Base-by-base conservation (phyloP, 208 protist genomes). In the Crithidia fasciculata region DNA sequence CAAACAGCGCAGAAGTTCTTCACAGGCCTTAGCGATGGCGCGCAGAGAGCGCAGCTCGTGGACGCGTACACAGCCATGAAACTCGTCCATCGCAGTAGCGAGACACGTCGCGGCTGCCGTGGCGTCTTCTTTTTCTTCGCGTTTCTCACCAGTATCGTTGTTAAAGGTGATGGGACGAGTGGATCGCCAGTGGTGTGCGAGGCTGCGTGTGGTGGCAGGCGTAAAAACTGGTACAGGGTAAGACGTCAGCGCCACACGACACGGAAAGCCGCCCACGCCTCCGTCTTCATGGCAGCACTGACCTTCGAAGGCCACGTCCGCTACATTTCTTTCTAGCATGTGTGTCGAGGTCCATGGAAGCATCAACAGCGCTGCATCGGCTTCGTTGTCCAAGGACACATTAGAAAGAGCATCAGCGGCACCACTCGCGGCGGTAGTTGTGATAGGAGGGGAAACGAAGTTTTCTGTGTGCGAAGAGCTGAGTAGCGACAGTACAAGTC, bases 401-500 rank as follows among this genome's bases (percentile, higher is more conserved):
- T 28, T 28, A 28, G 28, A 28, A 28, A 28, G 28, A 41, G 41
- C 18, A 53, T n/a, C 44, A 54, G 39, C 54, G 12, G 3, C 19
- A 37, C 8, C 8, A 15, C 16, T 41, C 12, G 15, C 52, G 13
- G 64, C 15, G 28, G 28, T 45, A 4, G 44, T 66, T 3, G 45
- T 41, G 19, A 45, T 66, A 8, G 60, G 39, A 9, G 60, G 45
- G 3, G 60, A 66, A 3, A 52, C 5, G 44, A 47, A 3, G 44
- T 3, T 9, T 18, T 61, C 66, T 8, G 18, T 44, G 2, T 40
- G 43, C 4, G 54, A 36, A 5, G 5, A 53, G 43, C 60, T 61
- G 5, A 72, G 66, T 52, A 78, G 49, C 7, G 66, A 73, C 13
- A 78, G 37, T 16, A 78, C 74, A 15, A 78, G 58, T 8, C 74